Conservation (phyloP, 306 rosid species). For the Aeschynomene evenia region DNA sequence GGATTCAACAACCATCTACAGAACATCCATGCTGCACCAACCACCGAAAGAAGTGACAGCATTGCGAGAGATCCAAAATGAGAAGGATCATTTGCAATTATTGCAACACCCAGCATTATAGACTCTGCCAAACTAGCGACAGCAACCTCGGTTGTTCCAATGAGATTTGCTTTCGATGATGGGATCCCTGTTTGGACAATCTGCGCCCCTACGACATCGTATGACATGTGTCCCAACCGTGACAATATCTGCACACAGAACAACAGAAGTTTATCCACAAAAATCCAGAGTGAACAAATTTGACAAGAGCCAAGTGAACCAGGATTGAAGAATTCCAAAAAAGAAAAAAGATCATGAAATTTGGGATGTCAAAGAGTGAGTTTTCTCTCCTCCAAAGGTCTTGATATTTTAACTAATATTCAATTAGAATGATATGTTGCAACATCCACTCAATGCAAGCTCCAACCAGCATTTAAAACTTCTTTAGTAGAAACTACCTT, state of each 20-base stretch:
- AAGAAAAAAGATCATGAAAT: neutral
- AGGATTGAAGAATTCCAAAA: neutral
- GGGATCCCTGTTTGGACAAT: conserved; percentile 95
- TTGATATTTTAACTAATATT: neutral
- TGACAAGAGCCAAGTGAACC: neutral
- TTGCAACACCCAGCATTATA: conserved; percentile 80
- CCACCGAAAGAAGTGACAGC: conserved; percentile 79
- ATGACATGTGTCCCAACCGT: conserved; percentile 93
- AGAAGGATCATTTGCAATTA: conserved; percentile 77
- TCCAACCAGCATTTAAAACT: too few species aligned
- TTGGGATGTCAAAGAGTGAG: neutral
- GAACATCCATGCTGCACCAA: conserved; percentile 82
- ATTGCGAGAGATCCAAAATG: conserved; percentile 75
- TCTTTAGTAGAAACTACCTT: too few species aligned
- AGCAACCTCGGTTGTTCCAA: conserved; percentile 90
- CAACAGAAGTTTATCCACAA: conserved; percentile 15
- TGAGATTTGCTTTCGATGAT: conserved; percentile 88
- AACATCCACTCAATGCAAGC: neutral
- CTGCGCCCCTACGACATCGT: conserved; percentile 90
- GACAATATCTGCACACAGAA: conserved; percentile 68
- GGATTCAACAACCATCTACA: conserved; percentile 89
- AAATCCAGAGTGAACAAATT: neutral
- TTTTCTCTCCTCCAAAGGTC: neutral
- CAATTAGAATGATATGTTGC: conserved; percentile 1
- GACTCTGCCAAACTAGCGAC: conserved; percentile 96